These are phyloP conservation scores for Candida smagusa DNA, from an alignment of 1,139 yeast species.

Conservation along the genomic window DNA sequence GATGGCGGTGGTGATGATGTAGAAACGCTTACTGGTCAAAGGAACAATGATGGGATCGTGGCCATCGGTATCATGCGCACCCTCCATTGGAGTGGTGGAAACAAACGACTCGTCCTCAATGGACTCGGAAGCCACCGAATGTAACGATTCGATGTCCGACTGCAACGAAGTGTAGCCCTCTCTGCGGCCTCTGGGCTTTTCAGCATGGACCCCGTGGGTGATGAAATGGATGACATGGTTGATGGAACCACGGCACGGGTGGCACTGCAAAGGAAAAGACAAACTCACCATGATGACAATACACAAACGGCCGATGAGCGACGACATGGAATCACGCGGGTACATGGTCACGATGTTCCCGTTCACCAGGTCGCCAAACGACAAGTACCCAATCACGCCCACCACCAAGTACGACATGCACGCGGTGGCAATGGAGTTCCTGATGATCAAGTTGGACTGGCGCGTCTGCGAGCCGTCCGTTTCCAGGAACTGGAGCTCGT, in stretches of 20 bases:
- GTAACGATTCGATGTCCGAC: constrained; percentile 15
- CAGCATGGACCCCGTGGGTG: constrained; percentile 24
- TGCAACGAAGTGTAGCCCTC: constrained; percentile 15
- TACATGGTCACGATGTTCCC: constrained; percentile 73
- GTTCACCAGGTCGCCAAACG: constrained; percentile 73
- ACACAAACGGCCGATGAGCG: constrained; percentile 68
- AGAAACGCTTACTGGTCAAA: constrained; percentile 49
- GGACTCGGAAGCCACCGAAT: constrained; percentile 15
- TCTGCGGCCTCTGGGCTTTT: constrained; percentile 6
- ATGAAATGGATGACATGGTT: constrained; percentile 63
- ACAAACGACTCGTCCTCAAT: constrained; percentile 35
- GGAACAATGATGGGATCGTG: constrained; percentile 53
- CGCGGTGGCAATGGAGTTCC: constrained; percentile 55
- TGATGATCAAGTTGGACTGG: constrained; percentile 52
- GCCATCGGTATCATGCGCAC: constrained; percentile 49
- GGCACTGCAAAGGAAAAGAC: constrained; percentile 74
- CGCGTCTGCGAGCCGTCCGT: constrained; percentile 45
- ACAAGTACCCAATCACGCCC: constrained; percentile 80
- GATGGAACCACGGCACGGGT: constrained; percentile 72
- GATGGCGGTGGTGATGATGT: constrained; percentile 63
- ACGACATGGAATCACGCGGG: constrained; percentile 52
- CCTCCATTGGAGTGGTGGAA: constrained; percentile 49
- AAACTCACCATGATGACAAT: constrained; percentile 67
- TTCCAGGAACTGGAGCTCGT: constrained; percentile 51
- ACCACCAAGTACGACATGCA: constrained; percentile 66